Percentiles rank a stretch among this genome's conserved stretches.
Conservation (phyloP, 2,329 filamentous ascomycete genomes). For the Phyllosticta capitalensis region DNA sequence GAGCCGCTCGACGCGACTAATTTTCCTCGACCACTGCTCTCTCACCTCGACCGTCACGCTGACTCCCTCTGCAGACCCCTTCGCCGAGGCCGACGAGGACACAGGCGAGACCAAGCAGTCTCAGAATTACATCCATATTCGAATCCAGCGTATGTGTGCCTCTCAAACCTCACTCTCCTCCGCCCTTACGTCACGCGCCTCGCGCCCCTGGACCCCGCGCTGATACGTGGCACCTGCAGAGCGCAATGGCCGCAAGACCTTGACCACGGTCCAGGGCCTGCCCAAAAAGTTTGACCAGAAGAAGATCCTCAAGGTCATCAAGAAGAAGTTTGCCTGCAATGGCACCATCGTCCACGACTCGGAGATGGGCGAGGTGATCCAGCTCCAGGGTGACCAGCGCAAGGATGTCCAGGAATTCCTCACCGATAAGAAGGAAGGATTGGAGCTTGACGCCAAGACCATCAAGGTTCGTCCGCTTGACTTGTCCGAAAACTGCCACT, state of each 20-base stretch:
- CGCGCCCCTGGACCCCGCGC: conserved; percentile 15
- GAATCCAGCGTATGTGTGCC: conserved; percentile 81
- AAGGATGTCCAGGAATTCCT: conserved; percentile 98
- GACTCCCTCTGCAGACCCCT: conserved; percentile 60
- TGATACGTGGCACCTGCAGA: conserved; percentile 52
- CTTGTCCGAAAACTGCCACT: background rate
- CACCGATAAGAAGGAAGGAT: conserved; percentile 86
- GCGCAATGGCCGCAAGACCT: conserved; percentile 99
- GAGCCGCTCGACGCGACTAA: background rate
- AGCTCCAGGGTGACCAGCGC: conserved; percentile 98
- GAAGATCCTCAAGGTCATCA: conserved; percentile 99
- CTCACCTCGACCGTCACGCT: background rate
- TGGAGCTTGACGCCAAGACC: conserved; percentile 90
- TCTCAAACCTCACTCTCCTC: conserved; percentile 1
- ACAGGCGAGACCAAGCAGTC: conserved; percentile 90
- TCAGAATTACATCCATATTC: conserved; percentile 98
- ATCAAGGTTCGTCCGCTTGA: conserved; percentile 63
- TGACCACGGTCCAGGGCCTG: conserved; percentile 98
- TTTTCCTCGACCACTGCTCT: background rate
- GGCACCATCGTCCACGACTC: conserved; percentile 94
- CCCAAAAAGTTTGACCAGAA: conserved; percentile 99
- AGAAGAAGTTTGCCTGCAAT: conserved; percentile 99
- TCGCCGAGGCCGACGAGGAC: conserved; percentile 99
- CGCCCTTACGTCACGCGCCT: conserved; percentile 1
- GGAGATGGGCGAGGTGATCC: conserved; percentile 98